Conservation (phyloP, 2,329 filamentous ascomycete species). For the Neofusicoccum sp. region DNA sequence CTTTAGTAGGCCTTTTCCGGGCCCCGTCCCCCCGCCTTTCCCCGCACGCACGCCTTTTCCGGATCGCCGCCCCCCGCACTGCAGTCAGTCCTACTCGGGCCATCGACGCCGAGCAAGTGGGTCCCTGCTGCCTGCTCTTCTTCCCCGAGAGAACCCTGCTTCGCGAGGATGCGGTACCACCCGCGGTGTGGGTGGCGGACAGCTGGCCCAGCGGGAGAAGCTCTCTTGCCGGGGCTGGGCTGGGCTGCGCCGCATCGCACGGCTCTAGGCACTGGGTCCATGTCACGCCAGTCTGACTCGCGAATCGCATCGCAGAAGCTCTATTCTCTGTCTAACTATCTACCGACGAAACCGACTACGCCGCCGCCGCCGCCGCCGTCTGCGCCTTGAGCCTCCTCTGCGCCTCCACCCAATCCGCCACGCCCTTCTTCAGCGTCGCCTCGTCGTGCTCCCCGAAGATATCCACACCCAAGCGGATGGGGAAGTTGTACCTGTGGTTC, state of each 20-base stretch:
- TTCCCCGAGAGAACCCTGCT: too few species aligned
- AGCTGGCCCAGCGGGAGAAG: too few species aligned
- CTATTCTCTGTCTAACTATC: background rate
- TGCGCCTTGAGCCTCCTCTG: conserved; percentile 29
- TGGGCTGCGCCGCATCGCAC: too few species aligned
- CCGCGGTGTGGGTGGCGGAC: too few species aligned
- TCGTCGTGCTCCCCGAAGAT: conserved; percentile 20
- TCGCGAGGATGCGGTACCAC: too few species aligned
- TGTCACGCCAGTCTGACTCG: too few species aligned
- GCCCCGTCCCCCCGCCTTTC: background rate
- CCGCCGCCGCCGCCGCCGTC: background rate
- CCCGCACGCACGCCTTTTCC: conserved; percentile 4
- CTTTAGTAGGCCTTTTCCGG: conserved; percentile 10
- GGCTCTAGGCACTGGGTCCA: too few species aligned
- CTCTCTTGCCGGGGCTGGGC: too few species aligned
- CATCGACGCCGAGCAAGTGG: background rate
- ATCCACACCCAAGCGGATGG: conserved; percentile 20
- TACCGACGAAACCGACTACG: background rate
- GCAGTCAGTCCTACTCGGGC: background rate
- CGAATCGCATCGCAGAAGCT: too few species aligned
- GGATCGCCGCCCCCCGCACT: background rate
- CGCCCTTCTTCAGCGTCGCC: conserved; percentile 30
- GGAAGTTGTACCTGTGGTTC: conserved; percentile 35
- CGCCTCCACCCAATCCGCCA: conserved; percentile 39
- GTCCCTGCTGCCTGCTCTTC: too few species aligned